Percentiles rank a stretch among this genome's conserved stretches.
Conservation (phyloP, 2,329 filamentous ascomycete genomes). For the Aspergillus floridensis region DNA sequence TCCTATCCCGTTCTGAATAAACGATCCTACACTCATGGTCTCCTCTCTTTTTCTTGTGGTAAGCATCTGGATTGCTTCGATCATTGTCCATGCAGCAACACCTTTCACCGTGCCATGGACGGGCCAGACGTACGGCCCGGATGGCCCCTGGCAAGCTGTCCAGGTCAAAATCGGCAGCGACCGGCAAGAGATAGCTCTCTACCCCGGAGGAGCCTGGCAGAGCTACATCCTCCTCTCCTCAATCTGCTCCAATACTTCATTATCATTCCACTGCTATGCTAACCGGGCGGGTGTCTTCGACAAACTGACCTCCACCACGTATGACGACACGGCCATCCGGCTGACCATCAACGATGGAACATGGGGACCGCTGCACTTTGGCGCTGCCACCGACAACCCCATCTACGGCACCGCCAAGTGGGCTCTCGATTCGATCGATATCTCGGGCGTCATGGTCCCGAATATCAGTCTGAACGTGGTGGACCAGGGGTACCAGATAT, state of each 20-base stretch:
- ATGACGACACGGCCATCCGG: not conserved
- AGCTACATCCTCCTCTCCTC: slow-evolving; percentile 1
- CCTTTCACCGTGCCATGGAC: slow-evolving; percentile 9
- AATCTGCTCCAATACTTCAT: slow-evolving; percentile 2
- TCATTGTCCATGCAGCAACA: too few relatives aligned
- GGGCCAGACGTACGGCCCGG: slow-evolving; percentile 8
- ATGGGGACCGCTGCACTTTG: not conserved
- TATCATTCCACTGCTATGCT: slow-evolving; percentile 7
- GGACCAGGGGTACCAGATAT: slow-evolving; percentile 6
- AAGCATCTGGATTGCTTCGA: not conserved
- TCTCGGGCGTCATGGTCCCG: not conserved
- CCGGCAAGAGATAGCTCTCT: slow-evolving; percentile 8
- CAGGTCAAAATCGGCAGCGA: slow-evolving; percentile 8
- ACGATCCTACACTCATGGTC: too few relatives aligned
- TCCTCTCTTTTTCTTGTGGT: not conserved
- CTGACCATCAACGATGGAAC: not conserved
- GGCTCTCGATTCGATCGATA: not conserved
- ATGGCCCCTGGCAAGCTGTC: slow-evolving; percentile 25
- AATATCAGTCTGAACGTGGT: slow-evolving; percentile 6
- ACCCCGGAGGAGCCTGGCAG: slow-evolving; percentile 14
- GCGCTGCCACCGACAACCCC: not conserved
- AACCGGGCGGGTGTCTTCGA: slow-evolving; percentile 5
- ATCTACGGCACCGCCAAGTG: not conserved
- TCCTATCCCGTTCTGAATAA: too few relatives aligned
- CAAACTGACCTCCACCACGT: not conserved